Evolutionary conservation across 2,329 filamentous ascomycete species (phyloP).

Genomic region (Beauveria varroae): DNA sequence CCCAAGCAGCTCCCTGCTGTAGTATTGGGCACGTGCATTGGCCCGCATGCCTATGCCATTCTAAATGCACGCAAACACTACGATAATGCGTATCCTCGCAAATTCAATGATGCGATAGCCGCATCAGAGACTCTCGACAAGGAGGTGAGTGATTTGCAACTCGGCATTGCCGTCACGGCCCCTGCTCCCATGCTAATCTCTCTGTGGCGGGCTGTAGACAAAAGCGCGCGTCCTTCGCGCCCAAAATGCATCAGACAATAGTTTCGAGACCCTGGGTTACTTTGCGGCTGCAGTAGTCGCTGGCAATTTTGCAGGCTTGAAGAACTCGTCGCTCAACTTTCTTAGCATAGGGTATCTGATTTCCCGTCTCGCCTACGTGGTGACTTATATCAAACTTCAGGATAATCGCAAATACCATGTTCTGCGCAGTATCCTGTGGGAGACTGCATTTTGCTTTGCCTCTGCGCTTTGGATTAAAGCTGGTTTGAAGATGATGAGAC

Average conservation of each 20-base stretch:
- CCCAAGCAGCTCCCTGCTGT: neutral
- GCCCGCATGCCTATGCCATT: neutral
- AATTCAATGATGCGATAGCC: neutral
- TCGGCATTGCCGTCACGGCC: neutral
- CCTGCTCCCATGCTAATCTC: neutral
- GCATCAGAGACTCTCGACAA: neutral
- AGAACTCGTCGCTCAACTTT: slow-evolving; percentile 24
- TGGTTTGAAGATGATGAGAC: neutral
- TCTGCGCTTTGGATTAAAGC: slow-evolving; percentile 2
- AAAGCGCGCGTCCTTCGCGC: slow-evolving; percentile 45
- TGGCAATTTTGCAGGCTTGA: slow-evolving; percentile 27
- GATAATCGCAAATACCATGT: slow-evolving; percentile 26
- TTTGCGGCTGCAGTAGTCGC: slow-evolving; percentile 29
- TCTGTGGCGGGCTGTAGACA: slow-evolving; percentile 20
- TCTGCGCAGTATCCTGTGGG: slow-evolving; percentile 27
- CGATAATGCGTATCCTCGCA: slow-evolving; percentile 1
- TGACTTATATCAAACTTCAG: slow-evolving; percentile 30
- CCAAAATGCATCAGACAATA: slow-evolving; percentile 35
- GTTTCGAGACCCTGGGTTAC: slow-evolving; percentile 27
- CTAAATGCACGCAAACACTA: neutral
- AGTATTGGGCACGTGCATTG: neutral
- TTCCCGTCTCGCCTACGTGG: slow-evolving; percentile 26
- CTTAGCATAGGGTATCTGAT: slow-evolving; percentile 26
- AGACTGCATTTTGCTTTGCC: neutral
- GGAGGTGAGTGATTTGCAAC: neutral